A percentile compares a stretch with the other conserved stretches of the same genome.
These are phyloP conservation scores for Quercus ilex DNA, from an alignment of 306 rosid genomes.

Conservation along the genomic window DNA sequence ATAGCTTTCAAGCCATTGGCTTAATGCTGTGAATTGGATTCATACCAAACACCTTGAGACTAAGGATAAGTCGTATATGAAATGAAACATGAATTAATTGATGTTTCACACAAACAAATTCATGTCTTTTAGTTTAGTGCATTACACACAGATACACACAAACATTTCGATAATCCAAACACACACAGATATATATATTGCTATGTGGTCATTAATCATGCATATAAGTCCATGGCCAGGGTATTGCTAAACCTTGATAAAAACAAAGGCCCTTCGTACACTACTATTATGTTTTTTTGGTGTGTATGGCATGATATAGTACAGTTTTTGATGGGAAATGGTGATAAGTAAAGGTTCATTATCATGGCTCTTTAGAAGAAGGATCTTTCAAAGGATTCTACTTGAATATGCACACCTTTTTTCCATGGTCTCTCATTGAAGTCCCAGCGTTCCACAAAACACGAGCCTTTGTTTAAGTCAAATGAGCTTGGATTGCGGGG, in stretches of 20 bases:
- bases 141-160: neutral
- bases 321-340: neutral
- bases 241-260: neutral
- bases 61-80: too few relatives aligned
- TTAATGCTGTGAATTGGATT: neutral
- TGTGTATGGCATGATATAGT: neutral
- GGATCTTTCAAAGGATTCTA: neutral
- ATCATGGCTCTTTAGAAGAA: neutral
- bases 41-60: neutral
- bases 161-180: neutral
- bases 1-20: neutral
- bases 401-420: neutral
- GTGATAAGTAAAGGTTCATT: neutral
- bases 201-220: neutral
- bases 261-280: too few relatives aligned
- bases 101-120: neutral
- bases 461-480: neutral
- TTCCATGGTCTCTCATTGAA: neutral
- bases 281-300: too few relatives aligned
- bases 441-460: too few relatives aligned
- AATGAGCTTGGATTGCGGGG: neutral
- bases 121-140: neutral
- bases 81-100: too few relatives aligned
- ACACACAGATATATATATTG: neutral
- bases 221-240: too few relatives aligned